These are phyloP conservation scores for Fagus sylvatica DNA, from an alignment of 306 rosid genomes.

Conservation along the genomic window DNA sequence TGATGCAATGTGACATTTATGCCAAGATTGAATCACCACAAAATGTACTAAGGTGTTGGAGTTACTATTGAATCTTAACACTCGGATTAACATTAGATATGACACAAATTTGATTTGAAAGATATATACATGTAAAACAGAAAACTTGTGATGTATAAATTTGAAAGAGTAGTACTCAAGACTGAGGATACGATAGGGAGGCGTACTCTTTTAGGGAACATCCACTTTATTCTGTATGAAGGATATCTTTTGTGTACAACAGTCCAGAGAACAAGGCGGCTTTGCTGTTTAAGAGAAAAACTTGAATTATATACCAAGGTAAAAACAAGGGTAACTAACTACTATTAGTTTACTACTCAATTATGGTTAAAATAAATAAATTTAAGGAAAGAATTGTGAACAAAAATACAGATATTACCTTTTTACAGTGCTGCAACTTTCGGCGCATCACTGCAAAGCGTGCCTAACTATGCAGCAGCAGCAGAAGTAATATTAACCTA, in stretches of 20 bases:
- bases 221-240: not conserved
- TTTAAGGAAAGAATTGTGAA: constrained; percentile 3
- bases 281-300: not conserved
- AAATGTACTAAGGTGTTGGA: not conserved
- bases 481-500: constrained; percentile 16
- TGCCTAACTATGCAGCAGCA: constrained; percentile 56
- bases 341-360: constrained; percentile 4
- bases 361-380: constrained; percentile 8
- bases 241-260: not conserved
- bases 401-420: constrained; percentile 33
- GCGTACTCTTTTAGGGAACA: too few relatives aligned
- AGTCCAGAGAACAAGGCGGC: not conserved
- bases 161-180: too few relatives aligned
- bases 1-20: too few relatives aligned
- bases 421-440: constrained; percentile 37
- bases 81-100: too few relatives aligned
- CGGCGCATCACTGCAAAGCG: constrained; percentile 69
- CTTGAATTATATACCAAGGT: not conserved
- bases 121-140: too few relatives aligned
- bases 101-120: too few relatives aligned
- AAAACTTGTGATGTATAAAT: too few relatives aligned
- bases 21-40: too few relatives aligned
- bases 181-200: too few relatives aligned
- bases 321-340: constrained; percentile 6
- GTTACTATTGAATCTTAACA: not conserved